These are phyloP conservation scores for Salix udensis DNA, from an alignment of 345 rosid species.

Conservation along the genomic window DNA sequence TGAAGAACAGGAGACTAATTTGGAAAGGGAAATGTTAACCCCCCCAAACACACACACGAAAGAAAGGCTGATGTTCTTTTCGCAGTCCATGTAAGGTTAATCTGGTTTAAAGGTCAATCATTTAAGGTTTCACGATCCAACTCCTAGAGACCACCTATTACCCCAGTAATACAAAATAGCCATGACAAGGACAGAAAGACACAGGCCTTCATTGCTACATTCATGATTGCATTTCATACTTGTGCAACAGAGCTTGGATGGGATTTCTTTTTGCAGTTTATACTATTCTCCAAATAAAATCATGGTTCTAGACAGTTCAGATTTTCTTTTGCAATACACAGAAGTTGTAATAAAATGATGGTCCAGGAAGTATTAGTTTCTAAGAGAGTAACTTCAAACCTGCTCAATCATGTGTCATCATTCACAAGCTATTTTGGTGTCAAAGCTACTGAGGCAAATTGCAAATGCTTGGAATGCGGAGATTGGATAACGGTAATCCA, in stretches of 20 bases:
- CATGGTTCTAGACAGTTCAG: neutral
- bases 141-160: neutral
- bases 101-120: neutral
- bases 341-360: neutral
- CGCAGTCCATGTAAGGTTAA: neutral
- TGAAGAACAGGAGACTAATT: neutral
- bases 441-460: constrained; percentile 31
- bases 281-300: neutral
- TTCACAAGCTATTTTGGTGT: constrained; percentile 33
- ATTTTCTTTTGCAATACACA: neutral
- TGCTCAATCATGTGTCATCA: constrained; percentile 11
- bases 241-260: neutral
- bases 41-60: neutral
- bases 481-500: constrained; percentile 29
- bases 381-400: constrained; percentile 17
- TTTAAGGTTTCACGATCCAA: neutral
- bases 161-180: neutral
- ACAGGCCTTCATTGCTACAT: neutral
- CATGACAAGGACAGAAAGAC: neutral
- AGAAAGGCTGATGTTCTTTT: neutral
- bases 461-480: constrained; percentile 35
- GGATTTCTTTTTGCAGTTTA: neutral
- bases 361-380: neutral
- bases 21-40: neutral
- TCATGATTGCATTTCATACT: neutral